Evolutionary conservation across 371 early-diverging fungal genomes (phyloP), one percentile per base, ranked within the genome.

Genomic region (Lichtheimia ramosa): DNA sequence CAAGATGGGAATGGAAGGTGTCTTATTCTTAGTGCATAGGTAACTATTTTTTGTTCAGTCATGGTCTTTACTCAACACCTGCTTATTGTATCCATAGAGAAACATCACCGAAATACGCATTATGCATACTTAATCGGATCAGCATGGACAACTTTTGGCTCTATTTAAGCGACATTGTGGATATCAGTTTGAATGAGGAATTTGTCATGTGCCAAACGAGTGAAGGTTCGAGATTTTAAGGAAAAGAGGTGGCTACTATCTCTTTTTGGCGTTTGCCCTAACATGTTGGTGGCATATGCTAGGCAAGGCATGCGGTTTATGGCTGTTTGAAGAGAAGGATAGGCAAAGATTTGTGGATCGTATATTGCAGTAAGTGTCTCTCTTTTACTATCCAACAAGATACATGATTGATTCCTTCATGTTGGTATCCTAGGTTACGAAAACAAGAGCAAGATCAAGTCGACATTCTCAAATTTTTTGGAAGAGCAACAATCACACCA

Each of bases 291-390:
- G 12, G 50, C 20, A 51, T 20, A 21, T 28, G 21, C 18, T 42
- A 82, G 73, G 69, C 5, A 66, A 85, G 61, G 74, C 85, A n/a
- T 82, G 82, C 58, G 89, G 88, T 6, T 74, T 91, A 54, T 91
- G 91, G 91, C 75, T 91, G 58, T 91, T 79, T 54, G 90, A 89
- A 64, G 77, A 80, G 14, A 70, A 74, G 28, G 91, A 91, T 68
- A 74, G 90, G 27, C 78, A 79, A 21, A 74, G 89, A 57, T 73
- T 91, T 55, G 75, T 83, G 39, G 69, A 79, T 56, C 77, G 79
- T 46, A 70, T 91, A 28, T 55, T 75, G 57, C 80, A 77, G 87
- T 89, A 73, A 54, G 74, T 40, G 18, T 48, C 20, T 49, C 14
- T 20, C 13, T 46, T 50, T 48, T 59, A 50, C 34, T 34, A 34